These are phyloP conservation scores for Scytalidium sp. DNA, from an alignment of 2,329 filamentous ascomycete genomes.

Conservation along the genomic window DNA sequence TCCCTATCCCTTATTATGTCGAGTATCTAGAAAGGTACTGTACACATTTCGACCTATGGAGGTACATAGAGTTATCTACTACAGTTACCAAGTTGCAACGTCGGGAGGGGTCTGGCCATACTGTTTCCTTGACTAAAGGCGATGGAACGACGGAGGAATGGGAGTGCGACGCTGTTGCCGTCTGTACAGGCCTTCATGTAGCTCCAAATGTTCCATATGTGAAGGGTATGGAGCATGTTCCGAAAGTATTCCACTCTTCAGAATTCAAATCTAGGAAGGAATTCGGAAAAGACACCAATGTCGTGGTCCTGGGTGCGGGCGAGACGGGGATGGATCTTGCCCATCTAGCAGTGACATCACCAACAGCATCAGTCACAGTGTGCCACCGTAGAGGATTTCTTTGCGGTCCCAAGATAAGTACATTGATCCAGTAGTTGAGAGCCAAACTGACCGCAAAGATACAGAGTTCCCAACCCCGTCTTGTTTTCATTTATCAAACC, in stretches of 20 bases:
- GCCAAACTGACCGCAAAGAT: not conserved
- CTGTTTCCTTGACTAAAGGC: constrained; percentile 5
- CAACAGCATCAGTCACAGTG: constrained; percentile 38
- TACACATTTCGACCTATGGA: constrained; percentile 34
- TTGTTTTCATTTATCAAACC: constrained; percentile 22
- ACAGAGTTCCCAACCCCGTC: not conserved
- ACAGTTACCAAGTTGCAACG: constrained; percentile 23
- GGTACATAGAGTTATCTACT: constrained; percentile 32
- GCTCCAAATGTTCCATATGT: constrained; percentile 36
- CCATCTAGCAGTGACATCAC: constrained; percentile 40
- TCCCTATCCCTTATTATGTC: constrained; percentile 37
- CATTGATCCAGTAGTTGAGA: not conserved
- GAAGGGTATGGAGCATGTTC: constrained; percentile 34
- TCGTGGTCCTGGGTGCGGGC: constrained; percentile 41
- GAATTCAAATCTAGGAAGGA: constrained; percentile 38
- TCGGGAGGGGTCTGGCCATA: constrained; percentile 8
- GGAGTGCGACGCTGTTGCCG: constrained; percentile 41
- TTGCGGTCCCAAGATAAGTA: constrained; percentile 39
- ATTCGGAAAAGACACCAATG: constrained; percentile 36
- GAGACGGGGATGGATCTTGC: constrained; percentile 45
- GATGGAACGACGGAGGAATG: constrained; percentile 9
- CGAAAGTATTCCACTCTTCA: constrained; percentile 40
- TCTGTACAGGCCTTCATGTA: constrained; percentile 44
- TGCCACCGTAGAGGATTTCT: constrained; percentile 45
- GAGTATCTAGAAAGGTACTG: constrained; percentile 41